Base-by-base conservation (phyloP, 805 yeast species). In the Blastobotrys mokoenaii region DNA sequence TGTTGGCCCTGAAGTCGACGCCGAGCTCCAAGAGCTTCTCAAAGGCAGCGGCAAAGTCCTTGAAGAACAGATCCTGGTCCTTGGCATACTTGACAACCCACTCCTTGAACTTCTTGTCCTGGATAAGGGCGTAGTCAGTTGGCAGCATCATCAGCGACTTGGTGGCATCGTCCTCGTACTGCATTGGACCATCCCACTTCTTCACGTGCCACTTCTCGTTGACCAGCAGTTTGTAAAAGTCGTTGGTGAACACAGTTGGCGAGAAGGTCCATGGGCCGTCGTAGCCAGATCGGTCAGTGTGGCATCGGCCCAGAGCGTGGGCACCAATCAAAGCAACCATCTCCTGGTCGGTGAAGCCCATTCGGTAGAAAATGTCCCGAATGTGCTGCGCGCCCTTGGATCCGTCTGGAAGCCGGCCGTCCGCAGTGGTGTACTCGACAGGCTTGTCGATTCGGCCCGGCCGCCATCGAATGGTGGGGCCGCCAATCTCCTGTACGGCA, bases 231-330 rank as follows among this genome's bases (percentile, higher is more conserved):
- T 61, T 72, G 65, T 61, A 84, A 60, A 82, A 84, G 49, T 80
- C 85, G 62, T 84, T 84, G 44, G 84, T 74, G 59, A 84, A 80
- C 48, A 66, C 63, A 16, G 82, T 82, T 43, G 88, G 83, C 10
- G 87, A 76, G 47, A 77, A 79, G 30, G 93, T 85, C 94, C 94
- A 84, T 48, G 87, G 87, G 7, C 94, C 93, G 51, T 81, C 87
- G 67, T 69, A 85, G 1, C 90, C 93, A 56, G 67, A 43, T 59
- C 64, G 40, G 52, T 58, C 52, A 46, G 76, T 69, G 61, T 85
- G 94, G 54, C 93, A 82, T 46, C 85, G 73, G 31, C 94, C 94
- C 38, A 84, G 64, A 16, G 80, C 74, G 63, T 85, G 94, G 1
- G 89, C 89, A 40, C 88, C 88, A 46, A 82, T 68, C 43, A 85